Conservation (phyloP, 1,284 basidiomycete species). For the Apiotrichum gamsii region DNA sequence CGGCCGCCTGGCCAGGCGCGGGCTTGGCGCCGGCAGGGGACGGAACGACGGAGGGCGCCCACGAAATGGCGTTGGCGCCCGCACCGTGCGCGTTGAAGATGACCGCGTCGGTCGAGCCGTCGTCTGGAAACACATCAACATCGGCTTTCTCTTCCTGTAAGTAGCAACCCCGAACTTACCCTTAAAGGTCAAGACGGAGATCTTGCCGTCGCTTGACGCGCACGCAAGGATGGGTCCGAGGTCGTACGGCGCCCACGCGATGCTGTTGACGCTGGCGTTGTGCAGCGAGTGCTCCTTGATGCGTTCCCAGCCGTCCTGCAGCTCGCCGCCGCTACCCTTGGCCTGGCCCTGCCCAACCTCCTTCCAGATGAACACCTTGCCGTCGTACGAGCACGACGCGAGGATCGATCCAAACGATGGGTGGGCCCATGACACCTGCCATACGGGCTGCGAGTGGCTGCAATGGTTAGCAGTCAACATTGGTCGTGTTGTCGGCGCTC, state of each 20-base stretch:
- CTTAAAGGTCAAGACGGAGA: conserved; percentile 96
- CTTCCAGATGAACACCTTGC: conserved; percentile 98
- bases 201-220: conserved; percentile 95
- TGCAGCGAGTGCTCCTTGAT: conserved; percentile 96
- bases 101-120: conserved; percentile 91
- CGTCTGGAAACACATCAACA: conserved; percentile 58
- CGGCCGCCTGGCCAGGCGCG: conserved; percentile 4
- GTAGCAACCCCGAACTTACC: conserved; percentile 55
- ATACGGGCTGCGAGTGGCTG: conserved; percentile 91
- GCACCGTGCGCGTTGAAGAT: conserved; percentile 95
- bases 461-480: background rate
- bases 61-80: conserved; percentile 94
- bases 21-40: conserved; percentile 3
- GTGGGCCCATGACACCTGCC: conserved; percentile 99
- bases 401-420: conserved; percentile 94
- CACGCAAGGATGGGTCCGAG: conserved; percentile 94
- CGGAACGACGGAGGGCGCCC: conserved; percentile 81
- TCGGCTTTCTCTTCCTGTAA: background rate
- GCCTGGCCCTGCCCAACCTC: conserved; percentile 52
- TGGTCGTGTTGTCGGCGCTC: too few species aligned
- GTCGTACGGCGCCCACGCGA: conserved; percentile 97
- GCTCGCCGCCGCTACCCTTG: conserved; percentile 46
- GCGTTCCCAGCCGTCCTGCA: conserved; percentile 67
- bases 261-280: conserved; percentile 88
- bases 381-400: conserved; percentile 95